Evolutionary conservation across 345 rosid species (phyloP).

Genomic region (Populus nigra): DNA sequence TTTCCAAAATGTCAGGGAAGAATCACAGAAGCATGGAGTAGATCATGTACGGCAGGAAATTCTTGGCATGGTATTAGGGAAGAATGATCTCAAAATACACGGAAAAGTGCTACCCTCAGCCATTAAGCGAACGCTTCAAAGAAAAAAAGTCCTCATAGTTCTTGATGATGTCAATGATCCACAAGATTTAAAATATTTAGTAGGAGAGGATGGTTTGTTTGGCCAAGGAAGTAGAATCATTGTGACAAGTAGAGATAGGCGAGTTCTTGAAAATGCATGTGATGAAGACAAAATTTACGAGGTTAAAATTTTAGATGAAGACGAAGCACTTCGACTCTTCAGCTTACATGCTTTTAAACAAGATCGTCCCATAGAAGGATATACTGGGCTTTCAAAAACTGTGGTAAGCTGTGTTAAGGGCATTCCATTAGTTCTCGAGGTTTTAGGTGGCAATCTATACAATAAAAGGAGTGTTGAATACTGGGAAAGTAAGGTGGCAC

Average conservation of each 20-base stretch:
- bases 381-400: not conserved
- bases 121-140: not conserved
- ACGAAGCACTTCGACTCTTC: not conserved
- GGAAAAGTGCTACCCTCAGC: too few species aligned
- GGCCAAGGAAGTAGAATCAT: too few species aligned
- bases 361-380: not conserved
- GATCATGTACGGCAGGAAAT: not conserved
- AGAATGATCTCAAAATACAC: too few species aligned
- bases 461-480: not conserved
- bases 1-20: not conserved
- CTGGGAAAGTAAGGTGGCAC: not conserved
- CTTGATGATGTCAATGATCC: not conserved
- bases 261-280: not conserved
- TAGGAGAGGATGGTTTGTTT: not conserved
- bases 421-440: conserved; percentile 6
- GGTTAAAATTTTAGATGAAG: not conserved
- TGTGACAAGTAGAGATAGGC: not conserved
- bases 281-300: not conserved
- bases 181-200: not conserved
- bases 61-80: not conserved
- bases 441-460: not conserved
- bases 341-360: conserved; percentile 5
- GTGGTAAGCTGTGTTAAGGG: not conserved
- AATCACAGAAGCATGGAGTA: not conserved
- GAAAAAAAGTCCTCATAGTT: not conserved